Percentiles rank a stretch among this genome's conserved stretches.
Evolutionary conservation across 192 early-diverging fungal species (phyloP).

Genomic region (Backusella liffmaniae): DNA sequence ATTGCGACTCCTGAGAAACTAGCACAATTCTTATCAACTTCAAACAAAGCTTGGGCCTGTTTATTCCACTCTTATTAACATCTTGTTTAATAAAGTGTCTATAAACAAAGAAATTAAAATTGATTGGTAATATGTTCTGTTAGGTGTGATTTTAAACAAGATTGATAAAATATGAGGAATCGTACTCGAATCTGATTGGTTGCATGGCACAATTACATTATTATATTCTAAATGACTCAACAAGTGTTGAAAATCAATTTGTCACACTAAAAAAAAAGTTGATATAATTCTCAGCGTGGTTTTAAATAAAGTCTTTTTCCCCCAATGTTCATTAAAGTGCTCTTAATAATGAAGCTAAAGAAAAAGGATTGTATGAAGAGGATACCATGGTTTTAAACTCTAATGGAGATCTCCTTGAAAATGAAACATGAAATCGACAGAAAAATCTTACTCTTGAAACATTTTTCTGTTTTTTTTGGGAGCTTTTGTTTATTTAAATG

Average conservation of each 20-base stretch:
- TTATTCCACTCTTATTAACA: background rate
- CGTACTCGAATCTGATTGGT: constrained; percentile 1
- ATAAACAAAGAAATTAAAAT: background rate
- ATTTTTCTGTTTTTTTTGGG: background rate
- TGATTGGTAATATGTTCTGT: background rate
- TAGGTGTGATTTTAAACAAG: constrained; percentile 7
- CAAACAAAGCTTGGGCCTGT: background rate
- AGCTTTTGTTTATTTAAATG: background rate
- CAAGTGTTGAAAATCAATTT: constrained; percentile 9
- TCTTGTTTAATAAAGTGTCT: background rate
- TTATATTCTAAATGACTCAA: constrained; percentile 2
- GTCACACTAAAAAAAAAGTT: background rate
- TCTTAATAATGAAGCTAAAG: background rate
- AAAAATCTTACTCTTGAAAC: background rate
- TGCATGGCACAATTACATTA: background rate
- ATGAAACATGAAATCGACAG: background rate
- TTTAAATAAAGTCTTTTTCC: background rate
- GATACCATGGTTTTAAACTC: background rate
- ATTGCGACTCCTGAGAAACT: background rate
- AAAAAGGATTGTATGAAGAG: background rate
- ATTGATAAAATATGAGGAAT: constrained; percentile 11
- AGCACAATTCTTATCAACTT: background rate
- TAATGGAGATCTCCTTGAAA: background rate
- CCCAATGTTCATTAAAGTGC: background rate
- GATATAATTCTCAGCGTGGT: constrained; percentile 1